Conservation (phyloP, 2,329 filamentous ascomycete genomes). For the Onygenales sp. region DNA sequence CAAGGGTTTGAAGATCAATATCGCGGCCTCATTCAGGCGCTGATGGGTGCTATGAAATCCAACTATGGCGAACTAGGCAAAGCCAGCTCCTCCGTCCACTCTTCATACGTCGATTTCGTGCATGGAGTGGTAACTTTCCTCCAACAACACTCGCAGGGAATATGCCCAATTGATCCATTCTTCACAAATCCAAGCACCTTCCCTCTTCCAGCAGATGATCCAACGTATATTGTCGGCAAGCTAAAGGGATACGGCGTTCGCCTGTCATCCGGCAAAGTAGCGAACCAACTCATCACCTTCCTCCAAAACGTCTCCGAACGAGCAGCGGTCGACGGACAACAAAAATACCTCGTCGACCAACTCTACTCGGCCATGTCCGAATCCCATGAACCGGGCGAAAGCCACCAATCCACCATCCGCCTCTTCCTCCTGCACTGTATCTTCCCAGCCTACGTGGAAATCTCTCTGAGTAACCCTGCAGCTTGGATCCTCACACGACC, state of each 20-base stretch:
- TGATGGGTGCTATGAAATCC: constrained; percentile 53
- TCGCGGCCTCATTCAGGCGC: constrained; percentile 40
- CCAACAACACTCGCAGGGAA: constrained; percentile 50
- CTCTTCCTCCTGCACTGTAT: constrained; percentile 44
- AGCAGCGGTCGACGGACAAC: constrained; percentile 49
- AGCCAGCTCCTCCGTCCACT: constrained; percentile 26
- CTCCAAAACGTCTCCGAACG: constrained; percentile 51
- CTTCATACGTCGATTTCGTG: constrained; percentile 53
- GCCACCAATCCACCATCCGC: constrained; percentile 37
- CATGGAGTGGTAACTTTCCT: constrained; percentile 50
- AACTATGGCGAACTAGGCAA: constrained; percentile 48
- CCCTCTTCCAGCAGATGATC: constrained; percentile 50
- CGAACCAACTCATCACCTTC: constrained; percentile 49
- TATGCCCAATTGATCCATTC: constrained; percentile 47
- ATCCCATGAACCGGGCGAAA: constrained; percentile 32
- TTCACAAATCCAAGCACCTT: constrained; percentile 53
- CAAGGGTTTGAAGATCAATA: constrained; percentile 36
- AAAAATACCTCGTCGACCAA: constrained; percentile 46
- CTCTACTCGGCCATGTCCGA: constrained; percentile 41
- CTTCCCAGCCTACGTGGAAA: constrained; percentile 48
- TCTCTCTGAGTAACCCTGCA: constrained; percentile 33
- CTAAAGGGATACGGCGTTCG: constrained; percentile 51
- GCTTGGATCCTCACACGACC: constrained; percentile 46
- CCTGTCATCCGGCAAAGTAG: constrained; percentile 37
- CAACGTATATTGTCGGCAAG: constrained; percentile 52